Conservation (phyloP, 2,329 filamentous ascomycete species). For the Cordyceps pruinosa region DNA sequence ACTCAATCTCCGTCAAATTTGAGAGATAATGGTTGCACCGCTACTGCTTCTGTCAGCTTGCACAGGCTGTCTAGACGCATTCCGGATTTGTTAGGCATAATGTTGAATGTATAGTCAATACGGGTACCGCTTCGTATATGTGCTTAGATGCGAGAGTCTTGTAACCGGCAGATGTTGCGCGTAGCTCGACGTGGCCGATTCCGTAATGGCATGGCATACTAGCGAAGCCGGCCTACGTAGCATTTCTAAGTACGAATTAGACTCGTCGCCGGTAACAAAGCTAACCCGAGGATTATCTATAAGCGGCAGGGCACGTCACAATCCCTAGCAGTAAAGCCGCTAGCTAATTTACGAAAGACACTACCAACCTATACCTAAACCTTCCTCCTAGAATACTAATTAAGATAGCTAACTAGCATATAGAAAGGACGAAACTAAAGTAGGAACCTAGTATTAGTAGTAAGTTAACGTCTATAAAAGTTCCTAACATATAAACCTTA, state of each 20-base stretch:
- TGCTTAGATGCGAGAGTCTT: not conserved
- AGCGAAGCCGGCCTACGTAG: not conserved
- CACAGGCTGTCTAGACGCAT: no score
- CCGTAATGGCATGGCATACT: not conserved
- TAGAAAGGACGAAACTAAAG: not conserved
- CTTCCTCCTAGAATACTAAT: not conserved
- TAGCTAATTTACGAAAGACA: not conserved
- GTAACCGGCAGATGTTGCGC: not conserved
- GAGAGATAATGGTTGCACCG: no score
- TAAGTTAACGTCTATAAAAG: not conserved
- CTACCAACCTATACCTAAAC: no score
- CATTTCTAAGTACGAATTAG: not conserved
- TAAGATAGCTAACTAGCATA: not conserved
- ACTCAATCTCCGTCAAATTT: no score
- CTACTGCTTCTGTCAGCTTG: no score
- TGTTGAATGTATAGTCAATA: no score
- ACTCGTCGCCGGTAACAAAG: not conserved
- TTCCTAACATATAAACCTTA: not conserved
- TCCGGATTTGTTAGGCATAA: not conserved
- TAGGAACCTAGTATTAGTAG: not conserved
- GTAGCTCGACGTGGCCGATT: not conserved
- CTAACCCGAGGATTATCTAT: not conserved
- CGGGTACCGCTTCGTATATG: not conserved
- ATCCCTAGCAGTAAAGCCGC: not conserved
- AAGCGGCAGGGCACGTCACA: not conserved